Evolutionary conservation across 192 early-diverging fungal genomes (phyloP), one percentile per base, ranked within the genome.

Genomic region (Dissophora globulifera): DNA sequence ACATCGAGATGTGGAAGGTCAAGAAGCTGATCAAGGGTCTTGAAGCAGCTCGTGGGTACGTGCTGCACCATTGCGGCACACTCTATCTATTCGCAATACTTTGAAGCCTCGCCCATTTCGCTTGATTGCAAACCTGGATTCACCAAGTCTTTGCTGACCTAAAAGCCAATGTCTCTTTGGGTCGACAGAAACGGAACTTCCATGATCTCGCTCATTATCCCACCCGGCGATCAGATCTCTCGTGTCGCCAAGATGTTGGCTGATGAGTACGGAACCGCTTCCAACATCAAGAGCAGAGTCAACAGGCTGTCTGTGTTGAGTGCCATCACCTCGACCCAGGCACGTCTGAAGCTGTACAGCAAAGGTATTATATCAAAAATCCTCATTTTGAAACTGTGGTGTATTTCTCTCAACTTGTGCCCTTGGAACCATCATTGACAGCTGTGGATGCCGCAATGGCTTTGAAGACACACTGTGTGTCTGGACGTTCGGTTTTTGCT

Each of bases 271-370:
- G 98, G 98, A 57, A 96, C 98, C 20, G 98, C 98, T 16, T 96
- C 95, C 68, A 99, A 99, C 90, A 99, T 99, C 85, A 99, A 99
- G 83, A 97, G 95, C 53, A 94, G 98, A 58, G 98, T 99, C 31
- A 99, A 99, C 87, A 87, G 96, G 55, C 87, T 95, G 48, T 99
- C 98, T 31, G 98, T 99, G 13, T 82, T 99, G 50, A 87, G 92
- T 27, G 98, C 98, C 68, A 99, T 99, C 69, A 96, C 95, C 20
- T 99, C 98, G 45, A 95, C 96, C 23, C 96, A 98, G 79, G 91
- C 95, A 67, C 89, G 93, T 62, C 88, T 99, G 47, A 99, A 99
- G 87, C 84, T 97, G 32, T 98, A 97, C 86, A 91, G 80, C 56
- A 87, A 83, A 81, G 86, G 86, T 85, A 82, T 38, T n/a, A n/a